These are phyloP conservation scores for Protea cynaroides DNA, from an alignment of 164 flowering plant genomes.

Conservation along the genomic window DNA sequence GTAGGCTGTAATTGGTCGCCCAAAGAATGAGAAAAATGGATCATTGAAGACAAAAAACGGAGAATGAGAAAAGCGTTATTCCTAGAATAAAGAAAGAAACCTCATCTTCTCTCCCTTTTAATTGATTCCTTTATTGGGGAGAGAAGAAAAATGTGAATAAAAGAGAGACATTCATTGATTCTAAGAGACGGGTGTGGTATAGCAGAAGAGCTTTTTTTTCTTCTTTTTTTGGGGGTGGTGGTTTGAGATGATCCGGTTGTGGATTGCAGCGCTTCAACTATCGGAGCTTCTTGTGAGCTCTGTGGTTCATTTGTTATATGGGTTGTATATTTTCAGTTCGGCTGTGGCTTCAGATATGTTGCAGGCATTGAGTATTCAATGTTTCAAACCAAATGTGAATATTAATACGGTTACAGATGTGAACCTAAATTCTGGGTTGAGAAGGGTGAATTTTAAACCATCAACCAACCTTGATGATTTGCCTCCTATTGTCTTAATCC, in stretches of 20 bases:
- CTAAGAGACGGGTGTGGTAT: neutral
- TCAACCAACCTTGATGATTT: constrained; percentile 22
- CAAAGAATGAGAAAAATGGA: no score
- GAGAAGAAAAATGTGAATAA: neutral
- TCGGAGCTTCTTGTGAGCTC: constrained; percentile 74
- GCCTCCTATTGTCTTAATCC: constrained; percentile 91
- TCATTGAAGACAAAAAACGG: neutral
- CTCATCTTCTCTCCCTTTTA: no score
- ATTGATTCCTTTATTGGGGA: neutral
- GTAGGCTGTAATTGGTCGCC: neutral
- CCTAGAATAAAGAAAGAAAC: no score
- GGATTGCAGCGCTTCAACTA: constrained; percentile 45
- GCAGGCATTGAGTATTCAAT: constrained; percentile 43
- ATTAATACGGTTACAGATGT: neutral
- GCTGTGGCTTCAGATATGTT: constrained; percentile 88
- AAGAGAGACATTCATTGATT: neutral
- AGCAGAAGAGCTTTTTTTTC: no score
- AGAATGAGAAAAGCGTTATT: neutral
- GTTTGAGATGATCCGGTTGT: constrained; percentile 40
- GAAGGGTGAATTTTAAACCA: constrained; percentile 12
- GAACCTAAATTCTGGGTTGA: constrained; percentile 5
- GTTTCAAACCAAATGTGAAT: constrained; percentile 33
- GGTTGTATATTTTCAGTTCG: constrained; percentile 82
- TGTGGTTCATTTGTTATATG: constrained; percentile 73
- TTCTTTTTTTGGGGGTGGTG: no score